Base-by-base conservation (phyloP, 75 land plant species). In the Adiantum capillusveneris region DNA sequence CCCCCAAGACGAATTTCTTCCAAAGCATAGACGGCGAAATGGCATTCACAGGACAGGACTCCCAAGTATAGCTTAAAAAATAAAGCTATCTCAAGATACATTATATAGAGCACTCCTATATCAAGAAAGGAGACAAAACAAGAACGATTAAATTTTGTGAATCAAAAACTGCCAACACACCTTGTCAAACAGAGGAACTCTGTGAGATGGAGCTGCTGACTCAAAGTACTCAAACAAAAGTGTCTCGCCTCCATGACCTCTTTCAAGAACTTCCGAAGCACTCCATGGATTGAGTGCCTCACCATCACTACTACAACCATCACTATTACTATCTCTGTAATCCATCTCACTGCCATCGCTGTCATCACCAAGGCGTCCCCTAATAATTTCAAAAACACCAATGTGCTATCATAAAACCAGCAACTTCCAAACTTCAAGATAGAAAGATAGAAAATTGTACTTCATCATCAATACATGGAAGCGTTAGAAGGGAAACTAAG, bases 291-390 rank as follows among this genome's bases (percentile, higher is more conserved):
- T 41, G 54, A 62, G 62, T 50, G 65, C 63, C 29, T 66, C 73
- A 13, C 56, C 67, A 44, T 77, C 80, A 77, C 77, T 78, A 56
- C 71, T 60, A 31, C 59, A 34, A 1, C 67, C 52, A 9, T 78
- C 81, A 21, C 66, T 49, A 31, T 44, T 58, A 31, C 58, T 51
- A 16, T 58, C 55, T 53, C 55, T 53, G 55, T 53, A 53, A 24
- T 53, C 55, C 28, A 53, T 53, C 55, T 53, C 55, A 53, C 55
- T 53, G 2, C 55, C 60, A 46, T 66, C 68, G 28, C 68, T 66
- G 5, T 66, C 68, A 41, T 46, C 59, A 25, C 68, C 68, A 57
- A 31, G 68, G 11, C 24, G 39, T 49, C 68, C 45, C 48, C 59
- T 49, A 34, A 58, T 3, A 46, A 46, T 5, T 34, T 3, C 9